phyloP scores from a whole-genome alignment of 2,329 filamentous ascomycete genomes.

The Dactylellina leptospora region DNA sequence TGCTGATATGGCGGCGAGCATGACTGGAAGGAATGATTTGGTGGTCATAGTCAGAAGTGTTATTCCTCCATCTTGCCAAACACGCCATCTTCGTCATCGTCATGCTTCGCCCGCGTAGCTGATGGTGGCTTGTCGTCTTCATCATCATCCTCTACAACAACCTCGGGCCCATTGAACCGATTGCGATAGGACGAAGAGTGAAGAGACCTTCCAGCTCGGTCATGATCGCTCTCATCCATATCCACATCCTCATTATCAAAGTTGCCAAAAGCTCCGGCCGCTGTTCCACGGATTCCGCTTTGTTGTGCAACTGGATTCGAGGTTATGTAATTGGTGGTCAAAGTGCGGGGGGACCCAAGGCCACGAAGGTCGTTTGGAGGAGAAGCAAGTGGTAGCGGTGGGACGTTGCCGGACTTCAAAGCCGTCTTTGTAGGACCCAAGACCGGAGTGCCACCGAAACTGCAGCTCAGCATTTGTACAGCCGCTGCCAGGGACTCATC shows the following conservation, averaged over 20 bases:
- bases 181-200: slow-evolving; percentile 37
- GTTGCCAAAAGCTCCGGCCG: slow-evolving; percentile 60
- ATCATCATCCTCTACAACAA: slow-evolving; percentile 55
- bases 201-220: slow-evolving; percentile 26
- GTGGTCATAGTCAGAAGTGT: slow-evolving; percentile 15
- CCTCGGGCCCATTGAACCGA: slow-evolving; percentile 51
- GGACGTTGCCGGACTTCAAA: slow-evolving; percentile 83
- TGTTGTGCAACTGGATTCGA: slow-evolving; percentile 69
- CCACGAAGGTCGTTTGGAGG: slow-evolving; percentile 69
- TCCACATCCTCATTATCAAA: slow-evolving; percentile 67
- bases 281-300: slow-evolving; percentile 71
- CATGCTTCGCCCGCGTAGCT: slow-evolving; percentile 73
- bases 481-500: slow-evolving; percentile 89
- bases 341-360: slow-evolving; percentile 64
- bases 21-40: slow-evolving; percentile 18
- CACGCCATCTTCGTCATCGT: slow-evolving; percentile 93
- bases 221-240: slow-evolving; percentile 74
- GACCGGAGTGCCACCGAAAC: slow-evolving; percentile 81
- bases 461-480: slow-evolving; percentile 88
- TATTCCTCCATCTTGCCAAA: slow-evolving; percentile 97
- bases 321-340: slow-evolving; percentile 67
- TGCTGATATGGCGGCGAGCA: not conserved
- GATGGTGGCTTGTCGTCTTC: slow-evolving; percentile 61
- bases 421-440: slow-evolving; percentile 68
- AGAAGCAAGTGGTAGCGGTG: slow-evolving; percentile 83